phyloP scores from a whole-genome alignment of 108 stramenopile genomes.

The Cyclotella sp. region DNA sequence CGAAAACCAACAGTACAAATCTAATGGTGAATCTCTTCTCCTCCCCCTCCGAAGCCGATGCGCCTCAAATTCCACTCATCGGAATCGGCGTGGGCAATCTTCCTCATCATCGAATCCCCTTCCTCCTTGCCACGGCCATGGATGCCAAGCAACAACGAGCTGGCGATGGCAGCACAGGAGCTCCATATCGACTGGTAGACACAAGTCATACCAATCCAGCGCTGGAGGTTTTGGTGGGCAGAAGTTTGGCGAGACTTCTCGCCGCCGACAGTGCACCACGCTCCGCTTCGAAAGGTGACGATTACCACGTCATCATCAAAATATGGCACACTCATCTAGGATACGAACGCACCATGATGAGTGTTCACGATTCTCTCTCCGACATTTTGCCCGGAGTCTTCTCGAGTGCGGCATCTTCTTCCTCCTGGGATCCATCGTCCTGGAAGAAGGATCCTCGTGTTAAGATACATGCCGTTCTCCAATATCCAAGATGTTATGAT shows the following conservation, averaged over 20 bases:
- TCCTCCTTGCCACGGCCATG: conserved; percentile 35
- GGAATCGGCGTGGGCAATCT: conserved; percentile 86
- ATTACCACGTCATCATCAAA: conserved; percentile 82
- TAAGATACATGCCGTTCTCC: conserved; percentile 71
- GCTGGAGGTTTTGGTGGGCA: conserved; percentile 37
- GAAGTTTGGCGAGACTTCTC: conserved; percentile 22
- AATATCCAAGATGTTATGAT: conserved; percentile 84
- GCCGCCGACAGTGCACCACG: background rate
- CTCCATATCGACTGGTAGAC: conserved; percentile 63
- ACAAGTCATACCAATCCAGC: conserved; percentile 55
- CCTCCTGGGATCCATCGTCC: conserved; percentile 11
- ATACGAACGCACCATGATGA: conserved; percentile 76
- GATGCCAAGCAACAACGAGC: background rate
- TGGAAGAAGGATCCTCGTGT: conserved; percentile 24
- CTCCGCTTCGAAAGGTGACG: conserved; percentile 24
- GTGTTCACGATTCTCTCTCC: conserved; percentile 62
- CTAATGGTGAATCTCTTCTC: conserved; percentile 10
- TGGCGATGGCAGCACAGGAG: background rate
- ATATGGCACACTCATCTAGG: conserved; percentile 89
- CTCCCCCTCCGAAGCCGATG: background rate
- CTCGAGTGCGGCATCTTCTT: background rate
- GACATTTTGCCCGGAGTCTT: conserved; percentile 24
- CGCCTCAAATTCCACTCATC: conserved; percentile 61
- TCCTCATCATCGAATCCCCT: conserved; percentile 51
- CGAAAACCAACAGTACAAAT: background rate